Base-by-base conservation (phyloP, 176 grass and related monocot genomes). In the maize (Zea mays) region DNA sequence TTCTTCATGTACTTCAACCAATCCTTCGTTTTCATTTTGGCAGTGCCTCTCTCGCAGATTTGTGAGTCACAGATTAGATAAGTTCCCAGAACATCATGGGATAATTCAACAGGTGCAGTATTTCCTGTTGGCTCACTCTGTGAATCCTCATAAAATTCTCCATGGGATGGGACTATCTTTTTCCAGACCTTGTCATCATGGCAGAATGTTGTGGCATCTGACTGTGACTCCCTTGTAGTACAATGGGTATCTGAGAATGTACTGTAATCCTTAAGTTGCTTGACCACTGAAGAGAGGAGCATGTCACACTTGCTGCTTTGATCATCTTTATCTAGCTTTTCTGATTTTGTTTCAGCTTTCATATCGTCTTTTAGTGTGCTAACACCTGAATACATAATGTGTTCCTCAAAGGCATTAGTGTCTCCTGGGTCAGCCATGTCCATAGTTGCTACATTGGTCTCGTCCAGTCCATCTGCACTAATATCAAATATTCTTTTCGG, bases 401-500 rank as follows among this genome's bases (percentile, higher is more conserved):
- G 65, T 71, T 76, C 73, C 49, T 50, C 35, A 44, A 48, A 77
- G 58, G 42, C 8, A 27, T 37, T 47, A 57, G 47, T 59, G 34
- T 67, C 49, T 72, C n/a, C 49, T 77, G 49, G 20, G 56, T 58
- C 47, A 19, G 72, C 48, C 41, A 85, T 72, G 42, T 50, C 72
- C 73, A 76, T 38, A 45, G 61, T 77, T 36, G 72, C 48, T 67
- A 66, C 10, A 43, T 84, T 70, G 38, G 14, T 27, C 10, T 14
- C 43, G 75, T 87, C 80, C 38, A 86, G 67, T 81, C 71, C 84
- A 67, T 47, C 60, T 74, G 83, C 64, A 69, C 84, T 84, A 49
- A 87, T 83, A 85, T 90, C 83, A 42, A 82, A 90, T 83, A 84
- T 89, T 34, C 69, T 84, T 76, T 90, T 93, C 8, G 88, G 86